phyloP scores from a whole-genome alignment of 805 yeast species.

The Hemisphaericaspora nanyangensis region DNA sequence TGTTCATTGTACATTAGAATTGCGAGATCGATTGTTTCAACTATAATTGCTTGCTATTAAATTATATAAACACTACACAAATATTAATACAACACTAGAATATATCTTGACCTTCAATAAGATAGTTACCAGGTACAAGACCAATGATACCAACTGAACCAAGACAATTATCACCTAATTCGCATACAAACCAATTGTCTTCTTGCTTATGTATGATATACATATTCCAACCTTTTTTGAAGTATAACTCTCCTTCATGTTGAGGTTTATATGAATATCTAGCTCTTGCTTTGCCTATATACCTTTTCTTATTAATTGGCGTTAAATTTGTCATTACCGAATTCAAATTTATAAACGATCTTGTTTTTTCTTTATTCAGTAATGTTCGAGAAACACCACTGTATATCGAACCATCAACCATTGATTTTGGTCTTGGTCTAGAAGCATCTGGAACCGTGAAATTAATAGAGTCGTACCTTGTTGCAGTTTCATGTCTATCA shows the following conservation, averaged over 20 bases:
- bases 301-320: slow-evolving; percentile 28
- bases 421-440: slow-evolving; percentile 21
- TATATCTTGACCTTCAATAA: slow-evolving; percentile 29
- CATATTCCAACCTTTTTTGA: slow-evolving; percentile 40
- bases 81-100: slow-evolving; percentile 7
- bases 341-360: slow-evolving; percentile 28
- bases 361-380: slow-evolving; percentile 29
- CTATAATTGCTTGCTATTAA: too few species aligned
- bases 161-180: slow-evolving; percentile 30
- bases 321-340: slow-evolving; percentile 25
- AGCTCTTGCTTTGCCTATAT: slow-evolving; percentile 34
- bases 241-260: slow-evolving; percentile 37
- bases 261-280: slow-evolving; percentile 38
- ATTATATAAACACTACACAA: too few species aligned
- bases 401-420: slow-evolving; percentile 16
- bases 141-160: slow-evolving; percentile 33
- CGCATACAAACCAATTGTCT: slow-evolving; percentile 44
- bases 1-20: too few species aligned
- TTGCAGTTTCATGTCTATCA: slow-evolving; percentile 35
- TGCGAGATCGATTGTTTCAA: too few species aligned
- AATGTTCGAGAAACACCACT: slow-evolving; percentile 13
- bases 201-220: slow-evolving; percentile 40
- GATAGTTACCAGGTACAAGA: slow-evolving; percentile 41
- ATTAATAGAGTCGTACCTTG: slow-evolving; percentile 30
- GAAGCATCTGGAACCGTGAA: slow-evolving; percentile 9